A percentile compares a stretch with the other conserved stretches of the same genome.
Conservation (phyloP, 768 basidiomycete species). For the Leccinum obscurum region DNA sequence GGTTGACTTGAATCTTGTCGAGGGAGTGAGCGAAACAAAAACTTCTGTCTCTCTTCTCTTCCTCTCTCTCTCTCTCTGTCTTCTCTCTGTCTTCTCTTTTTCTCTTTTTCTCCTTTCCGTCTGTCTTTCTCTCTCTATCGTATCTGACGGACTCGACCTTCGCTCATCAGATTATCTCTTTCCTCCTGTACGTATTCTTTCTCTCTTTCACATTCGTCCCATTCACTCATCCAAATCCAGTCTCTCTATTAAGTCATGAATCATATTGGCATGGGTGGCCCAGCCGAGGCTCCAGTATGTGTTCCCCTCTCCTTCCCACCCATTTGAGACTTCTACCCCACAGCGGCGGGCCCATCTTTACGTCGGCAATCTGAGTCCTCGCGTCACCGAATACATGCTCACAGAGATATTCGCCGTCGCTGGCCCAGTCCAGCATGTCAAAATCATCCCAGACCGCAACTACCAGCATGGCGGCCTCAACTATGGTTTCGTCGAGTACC, state of each 20-base stretch:
- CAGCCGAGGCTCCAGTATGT: constrained; percentile 79
- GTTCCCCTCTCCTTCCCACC: not conserved
- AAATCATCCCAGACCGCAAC: constrained; percentile 99
- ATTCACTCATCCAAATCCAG: constrained; percentile 22
- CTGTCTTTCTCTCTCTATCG: constrained; percentile 36
- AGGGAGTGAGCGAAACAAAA: constrained; percentile 20
- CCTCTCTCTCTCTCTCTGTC: constrained; percentile 12
- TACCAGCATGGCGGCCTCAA: constrained; percentile 99
- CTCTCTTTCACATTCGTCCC: constrained; percentile 1
- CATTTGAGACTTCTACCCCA: constrained; percentile 12
- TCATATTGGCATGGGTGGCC: constrained; percentile 66
- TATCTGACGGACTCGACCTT: constrained; percentile 36
- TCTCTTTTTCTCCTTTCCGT: constrained; percentile 36
- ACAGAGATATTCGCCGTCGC: constrained; percentile 97
- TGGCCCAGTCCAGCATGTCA: constrained; percentile 97
- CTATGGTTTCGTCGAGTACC: constrained; percentile 99
- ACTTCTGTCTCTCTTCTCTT: constrained; percentile 13
- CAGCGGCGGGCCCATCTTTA: constrained; percentile 96
- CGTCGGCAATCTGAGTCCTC: constrained; percentile 95
- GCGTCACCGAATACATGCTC: constrained; percentile 99
- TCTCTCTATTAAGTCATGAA: constrained; percentile 62
- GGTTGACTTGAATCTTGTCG: constrained; percentile 26
- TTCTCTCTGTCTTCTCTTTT: constrained; percentile 30
- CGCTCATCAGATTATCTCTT: constrained; percentile 42
- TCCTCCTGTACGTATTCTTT: constrained; percentile 31